Conservation (phyloP, 345 rosid species). For the thale cress (Arabidopsis thaliana) region DNA sequence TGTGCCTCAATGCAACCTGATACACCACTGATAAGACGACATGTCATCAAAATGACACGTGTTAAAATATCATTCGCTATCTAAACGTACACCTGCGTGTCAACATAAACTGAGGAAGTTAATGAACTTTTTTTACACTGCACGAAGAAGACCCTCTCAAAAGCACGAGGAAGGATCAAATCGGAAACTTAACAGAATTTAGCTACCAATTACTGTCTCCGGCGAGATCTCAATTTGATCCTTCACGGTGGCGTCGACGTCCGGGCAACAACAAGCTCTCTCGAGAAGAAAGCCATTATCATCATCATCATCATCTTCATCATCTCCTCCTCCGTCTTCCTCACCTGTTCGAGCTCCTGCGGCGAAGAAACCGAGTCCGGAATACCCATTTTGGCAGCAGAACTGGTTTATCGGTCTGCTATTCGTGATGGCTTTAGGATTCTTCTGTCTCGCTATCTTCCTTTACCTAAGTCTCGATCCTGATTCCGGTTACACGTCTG, state of each 20-base stretch:
- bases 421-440: constrained; percentile 71
- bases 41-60: background rate
- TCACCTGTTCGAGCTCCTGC: constrained; percentile 42
- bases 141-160: background rate
- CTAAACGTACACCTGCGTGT: background rate
- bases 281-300: constrained; percentile 58
- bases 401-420: constrained; percentile 83
- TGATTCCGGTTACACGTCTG: constrained; percentile 56
- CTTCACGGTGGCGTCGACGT: constrained; percentile 89
- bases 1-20: background rate
- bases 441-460: constrained; percentile 70
- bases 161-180: background rate
- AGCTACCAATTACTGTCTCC: constrained; percentile 6
- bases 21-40: constrained; percentile 33
- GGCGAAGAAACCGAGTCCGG: constrained; percentile 34
- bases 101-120: background rate
- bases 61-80: background rate
- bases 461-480: constrained; percentile 68
- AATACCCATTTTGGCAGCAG: constrained; percentile 74
- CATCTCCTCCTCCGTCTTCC: constrained; percentile 45
- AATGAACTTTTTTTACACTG: too few species aligned
- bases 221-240: constrained; percentile 39
- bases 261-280: constrained; percentile 63
- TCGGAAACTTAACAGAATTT: background rate
- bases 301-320: constrained; percentile 42